Base-by-base conservation (phyloP, 257 asterid genomes). In the Nicotiana sylvestris region DNA sequence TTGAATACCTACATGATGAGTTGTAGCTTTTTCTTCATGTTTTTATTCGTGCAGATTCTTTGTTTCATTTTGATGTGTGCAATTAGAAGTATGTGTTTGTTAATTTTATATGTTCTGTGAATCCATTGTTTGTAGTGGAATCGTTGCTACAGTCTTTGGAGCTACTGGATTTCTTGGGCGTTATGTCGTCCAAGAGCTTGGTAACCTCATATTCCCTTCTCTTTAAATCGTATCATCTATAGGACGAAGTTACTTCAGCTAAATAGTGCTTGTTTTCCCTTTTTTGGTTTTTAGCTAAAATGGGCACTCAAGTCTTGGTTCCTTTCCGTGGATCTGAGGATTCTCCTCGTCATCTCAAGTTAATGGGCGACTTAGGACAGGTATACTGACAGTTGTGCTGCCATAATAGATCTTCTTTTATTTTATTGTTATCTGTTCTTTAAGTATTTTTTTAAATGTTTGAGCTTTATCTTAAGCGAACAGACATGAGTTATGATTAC, bases 291-390 rank as follows among this genome's bases (percentile, higher is more conserved):
- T 85, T 87, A 96, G 99, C 98, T 86, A 96, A 92, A 95, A 93
- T 90, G 95, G 98, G 97, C 82, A 91, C 98, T 74, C 98, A 94
- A 88, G 98, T 96, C 21, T 89, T 96, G 82, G 98, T 96, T 79
- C 98, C 98, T 43, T 94, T 94, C 89, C 94, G 99, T 69, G 99
- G 98, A 79, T 92, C 94, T 25, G 99, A 96, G 92, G 99, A 96
- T 87, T 88, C 86, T 85, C 95, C 86, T 27, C 95, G 99, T n/a
- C 97, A 96, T 95, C 99, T 96, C 85, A 96, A 96, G 85, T 83
- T 96, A 88, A 93, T 94, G 99, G 99, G 98, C 80, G 99, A 96
- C 86, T 87, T 96, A 95, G 98, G 99, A 64, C 99, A 96, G 96
- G 99, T 93, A 82, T 67, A 56, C 85, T 85, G 43, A 70, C 17